These are phyloP conservation scores for Lindgomyces ingoldianus DNA, from an alignment of 495 filamentous ascomycete species.

Conservation along the genomic window DNA sequence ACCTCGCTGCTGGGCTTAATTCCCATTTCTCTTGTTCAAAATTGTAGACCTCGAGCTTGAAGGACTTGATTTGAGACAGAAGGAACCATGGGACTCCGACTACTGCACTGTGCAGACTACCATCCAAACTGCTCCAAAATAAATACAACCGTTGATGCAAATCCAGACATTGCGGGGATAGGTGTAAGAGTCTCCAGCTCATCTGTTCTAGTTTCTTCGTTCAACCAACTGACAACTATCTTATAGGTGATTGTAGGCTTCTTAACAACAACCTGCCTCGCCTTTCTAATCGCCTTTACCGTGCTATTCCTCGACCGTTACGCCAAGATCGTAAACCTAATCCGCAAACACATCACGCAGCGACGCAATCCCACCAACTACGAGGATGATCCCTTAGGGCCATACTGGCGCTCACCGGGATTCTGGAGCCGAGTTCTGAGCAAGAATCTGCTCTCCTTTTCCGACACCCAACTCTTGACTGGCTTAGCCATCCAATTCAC, in stretches of 20 bases:
- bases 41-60: not conserved
- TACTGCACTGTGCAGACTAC: conserved; percentile 9
- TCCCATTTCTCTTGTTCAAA: no score
- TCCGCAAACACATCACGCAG: conserved; percentile 13
- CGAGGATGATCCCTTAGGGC: not conserved
- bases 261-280: conserved; percentile 34
- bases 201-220: not conserved
- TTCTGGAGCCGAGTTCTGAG: conserved; percentile 33
- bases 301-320: conserved; percentile 33
- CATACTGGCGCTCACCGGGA: conserved; percentile 28
- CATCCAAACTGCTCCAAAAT: not conserved
- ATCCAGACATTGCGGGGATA: conserved; percentile 29
- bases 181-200: conserved; percentile 16
- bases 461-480: conserved; percentile 35
- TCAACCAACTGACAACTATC: not conserved
- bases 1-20: no score
- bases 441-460: conserved; percentile 36
- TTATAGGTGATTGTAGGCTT: conserved; percentile 35
- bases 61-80: not conserved
- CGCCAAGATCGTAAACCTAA: conserved; percentile 5
- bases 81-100: not conserved
- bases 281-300: conserved; percentile 24
- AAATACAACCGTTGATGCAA: conserved; percentile 1
- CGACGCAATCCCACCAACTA: not conserved
- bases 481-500: conserved; percentile 36